Percentiles rank a stretch among this genome's conserved stretches.
Conservation (phyloP, 192 early-diverging fungal species). For the Backusella psychrophila region DNA sequence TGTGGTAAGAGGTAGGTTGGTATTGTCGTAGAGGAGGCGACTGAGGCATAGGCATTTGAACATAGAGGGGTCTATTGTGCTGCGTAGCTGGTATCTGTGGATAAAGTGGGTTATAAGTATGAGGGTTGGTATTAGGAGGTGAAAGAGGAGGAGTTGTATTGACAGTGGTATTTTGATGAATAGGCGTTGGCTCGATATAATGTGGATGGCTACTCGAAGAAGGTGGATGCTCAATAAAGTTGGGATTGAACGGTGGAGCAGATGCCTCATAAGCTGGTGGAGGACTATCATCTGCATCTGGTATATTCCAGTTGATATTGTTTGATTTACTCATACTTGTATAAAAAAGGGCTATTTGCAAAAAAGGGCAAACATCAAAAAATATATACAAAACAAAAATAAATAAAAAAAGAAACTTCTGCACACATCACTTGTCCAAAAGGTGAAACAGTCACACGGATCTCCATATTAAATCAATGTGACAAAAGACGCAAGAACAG, state of each 20-base stretch:
- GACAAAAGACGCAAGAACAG: neutral
- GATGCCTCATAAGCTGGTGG: constrained; percentile 1
- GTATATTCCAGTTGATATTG: constrained; percentile 1
- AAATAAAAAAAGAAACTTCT: neutral
- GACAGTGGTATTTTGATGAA: neutral
- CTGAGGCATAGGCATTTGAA: neutral
- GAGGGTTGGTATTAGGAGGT: neutral
- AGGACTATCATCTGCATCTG: constrained; percentile 10
- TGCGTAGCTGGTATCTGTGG: neutral
- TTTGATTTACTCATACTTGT: neutral
- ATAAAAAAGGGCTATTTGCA: no score
- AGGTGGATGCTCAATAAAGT: neutral
- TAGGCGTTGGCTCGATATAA: neutral
- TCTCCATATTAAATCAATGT: constrained; percentile 1
- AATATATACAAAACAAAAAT: neutral
- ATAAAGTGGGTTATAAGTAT: neutral
- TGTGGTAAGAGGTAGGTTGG: neutral
- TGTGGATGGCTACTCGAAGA: neutral
- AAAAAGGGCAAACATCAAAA: neutral
- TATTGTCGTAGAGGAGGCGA: neutral
- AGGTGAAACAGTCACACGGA: neutral
- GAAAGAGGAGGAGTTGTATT: neutral
- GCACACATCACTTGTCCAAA: neutral
- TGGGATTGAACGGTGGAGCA: constrained; percentile 5
- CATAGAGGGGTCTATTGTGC: neutral